Conservation (phyloP, 2,329 filamentous ascomycete species). For the Fusarium keratoplasticum region DNA sequence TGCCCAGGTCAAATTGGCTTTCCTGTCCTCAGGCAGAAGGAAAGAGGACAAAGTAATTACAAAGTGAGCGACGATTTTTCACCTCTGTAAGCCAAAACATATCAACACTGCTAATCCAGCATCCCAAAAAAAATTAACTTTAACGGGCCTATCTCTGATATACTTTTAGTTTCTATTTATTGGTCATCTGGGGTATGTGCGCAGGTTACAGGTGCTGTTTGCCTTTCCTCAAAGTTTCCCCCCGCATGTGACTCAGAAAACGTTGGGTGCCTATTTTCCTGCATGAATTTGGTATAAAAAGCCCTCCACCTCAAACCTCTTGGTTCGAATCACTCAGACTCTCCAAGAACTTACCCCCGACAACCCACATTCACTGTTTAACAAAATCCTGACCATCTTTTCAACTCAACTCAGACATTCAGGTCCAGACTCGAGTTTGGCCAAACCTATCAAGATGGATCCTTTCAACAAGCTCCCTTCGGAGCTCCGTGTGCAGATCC, state of each 20-base stretch:
- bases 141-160: neutral
- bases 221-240: neutral
- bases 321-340: neutral
- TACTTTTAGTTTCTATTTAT: neutral
- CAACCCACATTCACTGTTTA: neutral
- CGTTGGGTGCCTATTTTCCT: neutral
- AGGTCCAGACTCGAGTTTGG: neutral
- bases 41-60: too few species aligned
- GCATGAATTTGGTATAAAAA: neutral
- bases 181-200: neutral
- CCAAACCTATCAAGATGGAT: neutral
- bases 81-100: too few species aligned
- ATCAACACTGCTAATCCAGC: too few species aligned
- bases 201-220: neutral
- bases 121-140: too few species aligned
- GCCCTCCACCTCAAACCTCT: neutral
- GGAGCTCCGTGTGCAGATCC: conserved; percentile 9
- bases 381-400: neutral
- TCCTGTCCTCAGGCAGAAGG: too few species aligned
- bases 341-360: neutral
- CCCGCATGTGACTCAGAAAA: neutral
- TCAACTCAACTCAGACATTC: neutral
- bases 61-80: too few species aligned
- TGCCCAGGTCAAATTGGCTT: too few species aligned
- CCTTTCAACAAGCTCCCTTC: conserved; percentile 12